Conservation (phyloP, 139 green algal genomes). For the Volvox reticuliferus region DNA sequence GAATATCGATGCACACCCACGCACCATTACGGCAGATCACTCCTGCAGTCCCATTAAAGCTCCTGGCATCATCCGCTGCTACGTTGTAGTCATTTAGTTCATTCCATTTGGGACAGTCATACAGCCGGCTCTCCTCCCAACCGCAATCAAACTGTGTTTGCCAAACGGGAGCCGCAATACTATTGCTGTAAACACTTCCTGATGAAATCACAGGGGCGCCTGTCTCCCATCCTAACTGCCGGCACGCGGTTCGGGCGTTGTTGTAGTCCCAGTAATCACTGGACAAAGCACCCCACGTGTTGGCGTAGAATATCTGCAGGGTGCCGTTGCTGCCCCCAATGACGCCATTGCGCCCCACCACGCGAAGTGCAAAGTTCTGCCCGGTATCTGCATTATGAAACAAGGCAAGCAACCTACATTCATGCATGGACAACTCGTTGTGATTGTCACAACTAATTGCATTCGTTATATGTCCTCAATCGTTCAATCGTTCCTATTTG, state of each 20-base stretch:
- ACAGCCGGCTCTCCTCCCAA: background rate
- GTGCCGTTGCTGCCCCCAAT: background rate
- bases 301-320: background rate
- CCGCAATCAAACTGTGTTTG: background rate
- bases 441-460: no score
- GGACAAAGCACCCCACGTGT: background rate
- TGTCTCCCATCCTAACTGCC: conserved; percentile 2
- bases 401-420: no score
- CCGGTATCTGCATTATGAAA: background rate
- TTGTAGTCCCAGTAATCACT: background rate
- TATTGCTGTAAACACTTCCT: background rate
- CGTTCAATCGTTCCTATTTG: no score
- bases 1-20: background rate
- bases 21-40: conserved; percentile 1
- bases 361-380: background rate
- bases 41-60: background rate
- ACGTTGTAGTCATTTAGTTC: background rate
- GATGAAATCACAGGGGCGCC: background rate
- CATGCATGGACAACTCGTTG: no score
- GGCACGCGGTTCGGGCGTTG: background rate
- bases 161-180: background rate
- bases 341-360: background rate
- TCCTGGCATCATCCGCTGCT: background rate
- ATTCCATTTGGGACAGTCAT: background rate
- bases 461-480: no score